A percentile compares a stretch with the other conserved stretches of the same genome.
phyloP scores from a whole-genome alignment of 2,329 filamentous ascomycete species.

The Talaromyces sp. region DNA sequence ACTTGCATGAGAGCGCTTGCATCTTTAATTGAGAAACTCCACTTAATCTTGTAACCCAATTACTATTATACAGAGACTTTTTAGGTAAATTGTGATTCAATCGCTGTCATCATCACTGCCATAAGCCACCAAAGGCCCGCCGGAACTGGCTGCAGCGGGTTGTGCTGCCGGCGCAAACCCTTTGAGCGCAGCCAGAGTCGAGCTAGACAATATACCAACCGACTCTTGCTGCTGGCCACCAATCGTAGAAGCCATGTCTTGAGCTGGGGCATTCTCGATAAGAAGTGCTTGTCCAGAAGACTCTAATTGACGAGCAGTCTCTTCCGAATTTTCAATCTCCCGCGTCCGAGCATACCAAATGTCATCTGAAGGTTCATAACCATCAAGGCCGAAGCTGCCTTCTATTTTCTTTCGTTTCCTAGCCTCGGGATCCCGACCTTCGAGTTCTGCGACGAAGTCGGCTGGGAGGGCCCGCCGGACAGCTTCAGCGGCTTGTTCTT shows the following conservation, averaged over 20 bases:
- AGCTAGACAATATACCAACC: constrained; percentile 77
- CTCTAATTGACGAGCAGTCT: constrained; percentile 49
- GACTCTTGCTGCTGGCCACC: constrained; percentile 39
- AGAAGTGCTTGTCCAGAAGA: constrained; percentile 44
- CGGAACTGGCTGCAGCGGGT: constrained; percentile 38
- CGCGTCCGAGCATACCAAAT: constrained; percentile 84
- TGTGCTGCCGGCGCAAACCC: constrained; percentile 48
- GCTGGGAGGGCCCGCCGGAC: constrained; percentile 82
- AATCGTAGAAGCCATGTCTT: constrained; percentile 21
- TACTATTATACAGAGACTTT: constrained; percentile 31
- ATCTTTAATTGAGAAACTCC: not conserved
- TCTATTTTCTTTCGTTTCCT: constrained; percentile 86
- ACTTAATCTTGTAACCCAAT: constrained; percentile 11
- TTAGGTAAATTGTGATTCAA: constrained; percentile 26
- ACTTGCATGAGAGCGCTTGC: not conserved
- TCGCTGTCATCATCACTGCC: constrained; percentile 83
- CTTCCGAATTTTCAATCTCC: constrained; percentile 61
- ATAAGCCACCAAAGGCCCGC: constrained; percentile 80
- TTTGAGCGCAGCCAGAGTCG: constrained; percentile 75
- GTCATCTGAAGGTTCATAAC: constrained; percentile 90
- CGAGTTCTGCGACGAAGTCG: constrained; percentile 88
- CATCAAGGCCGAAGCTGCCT: constrained; percentile 80
- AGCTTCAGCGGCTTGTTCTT: constrained; percentile 95
- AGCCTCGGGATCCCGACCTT: constrained; percentile 83
- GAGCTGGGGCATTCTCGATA: constrained; percentile 46